Evolutionary conservation across 768 basidiomycete genomes (phyloP), one percentile per base, ranked within the genome.

Genomic region (Hirschioporus abietinus): DNA sequence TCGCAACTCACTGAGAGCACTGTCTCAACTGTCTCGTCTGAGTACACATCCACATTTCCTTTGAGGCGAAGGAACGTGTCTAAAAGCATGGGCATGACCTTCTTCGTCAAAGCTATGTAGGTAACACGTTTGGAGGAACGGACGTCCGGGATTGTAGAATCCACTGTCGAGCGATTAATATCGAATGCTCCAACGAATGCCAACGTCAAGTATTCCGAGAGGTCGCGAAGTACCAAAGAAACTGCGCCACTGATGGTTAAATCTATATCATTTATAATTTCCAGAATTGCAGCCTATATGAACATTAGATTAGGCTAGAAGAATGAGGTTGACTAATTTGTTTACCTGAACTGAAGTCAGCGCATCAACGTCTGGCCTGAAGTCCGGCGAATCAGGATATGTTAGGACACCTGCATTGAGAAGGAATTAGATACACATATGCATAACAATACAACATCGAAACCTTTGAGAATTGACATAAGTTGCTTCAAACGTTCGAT

Each of bases 61-160:
- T 88, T 88, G 79, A 91, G 90, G 65, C 78, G 79, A 65, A 88
- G 74, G 77, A 89, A 95, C 3, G 95, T 75, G n/a, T 91, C 87
- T 0, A 92, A 88, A 1, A 96, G 79, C 75, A 84, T 80, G 0
- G 95, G 94, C 91, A 97, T 95, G 17, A 83, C 83, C 75, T 87
- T 90, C 77, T 98, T 99, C 1, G 89, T 82, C n/a, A 99, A 76
- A 1, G 88, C 96, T 63, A 98, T 90, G 73, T 95, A 98, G 0
- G 94, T 95, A 62, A 97, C 82, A 6, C 90, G 85, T 71, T 87
- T 90, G 34, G 67, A 30, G 18, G n/a, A 30, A 2, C 64, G 65
- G 0, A 35, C 36, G 1, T 70, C 65, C 30, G 81, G 82, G 3
- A 25, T 61, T 9, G 60, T 25, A 3, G 60, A 17, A 34, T 61